Percentiles rank a stretch among this genome's conserved stretches.
phyloP scores from a whole-genome alignment of 352 stramenopile species.

The Globisporangium solare region DNA sequence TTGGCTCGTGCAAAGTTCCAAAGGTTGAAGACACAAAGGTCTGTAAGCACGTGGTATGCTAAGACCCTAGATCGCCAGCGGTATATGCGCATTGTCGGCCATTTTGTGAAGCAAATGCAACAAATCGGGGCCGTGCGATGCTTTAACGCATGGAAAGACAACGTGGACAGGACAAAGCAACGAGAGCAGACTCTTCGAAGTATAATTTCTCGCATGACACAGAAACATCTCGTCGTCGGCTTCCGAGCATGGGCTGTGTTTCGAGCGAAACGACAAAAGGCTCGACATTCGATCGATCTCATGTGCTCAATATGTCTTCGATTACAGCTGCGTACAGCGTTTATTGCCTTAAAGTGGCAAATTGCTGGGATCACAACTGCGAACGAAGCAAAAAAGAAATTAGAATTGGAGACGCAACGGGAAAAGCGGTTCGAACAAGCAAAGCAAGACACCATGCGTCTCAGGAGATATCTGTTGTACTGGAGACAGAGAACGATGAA shows the following conservation, averaged over 20 bases:
- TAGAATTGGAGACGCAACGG: conserved; percentile 21
- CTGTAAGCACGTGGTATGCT: conserved; percentile 7
- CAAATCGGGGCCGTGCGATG: conserved; percentile 33
- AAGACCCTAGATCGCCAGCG: background rate
- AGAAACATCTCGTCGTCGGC: conserved; percentile 19
- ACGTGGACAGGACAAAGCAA: conserved; percentile 6
- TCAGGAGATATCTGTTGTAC: conserved; percentile 20
- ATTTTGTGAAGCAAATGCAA: conserved; percentile 20
- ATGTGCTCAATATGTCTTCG: background rate
- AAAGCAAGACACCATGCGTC: conserved; percentile 18
- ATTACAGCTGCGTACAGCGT: background rate
- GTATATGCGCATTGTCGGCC: background rate
- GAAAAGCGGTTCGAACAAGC: conserved; percentile 19
- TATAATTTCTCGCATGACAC: conserved; percentile 28
- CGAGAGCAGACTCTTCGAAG: conserved; percentile 20
- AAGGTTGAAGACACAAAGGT: background rate
- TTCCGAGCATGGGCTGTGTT: conserved; percentile 18
- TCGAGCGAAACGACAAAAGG: background rate
- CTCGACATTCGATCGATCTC: background rate
- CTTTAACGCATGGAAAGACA: conserved; percentile 51
- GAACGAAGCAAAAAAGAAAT: conserved; percentile 12
- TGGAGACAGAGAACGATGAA: conserved; percentile 19
- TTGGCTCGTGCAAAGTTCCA: background rate
- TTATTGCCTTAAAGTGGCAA: conserved; percentile 15
- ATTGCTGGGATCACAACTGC: conserved; percentile 10